Evolutionary conservation across 768 basidiomycete genomes (phyloP), one percentile per base, ranked within the genome.

Genomic region (Boletus subparvulus): DNA sequence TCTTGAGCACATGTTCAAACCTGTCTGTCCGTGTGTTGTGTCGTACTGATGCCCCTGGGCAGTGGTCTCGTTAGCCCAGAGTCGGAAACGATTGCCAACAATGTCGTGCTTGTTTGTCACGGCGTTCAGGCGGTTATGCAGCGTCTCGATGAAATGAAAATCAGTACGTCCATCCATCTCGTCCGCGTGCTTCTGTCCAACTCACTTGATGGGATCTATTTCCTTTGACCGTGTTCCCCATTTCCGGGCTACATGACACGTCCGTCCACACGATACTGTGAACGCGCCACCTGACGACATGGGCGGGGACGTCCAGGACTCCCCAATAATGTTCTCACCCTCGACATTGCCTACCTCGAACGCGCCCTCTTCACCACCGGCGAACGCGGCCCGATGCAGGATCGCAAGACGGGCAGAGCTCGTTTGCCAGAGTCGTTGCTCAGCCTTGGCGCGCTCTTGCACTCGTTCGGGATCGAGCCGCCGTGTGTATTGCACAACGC

Each of bases 11-110:
- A 33, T 46, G 35, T 53, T 41, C 21, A 3, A 14, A 16, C 33
- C 48, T 28, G 58, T 60, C 30, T 19, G n/a, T 16, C 50, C 49
- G 44, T 3, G 26, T 37, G 33, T 28, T 21, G 14, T 39, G 19
- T 30, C 12, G 11, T 47, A 28, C n/a, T 63, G 51, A 60, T 9
- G 8, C 28, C 53, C 14, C 28, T 47, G 58, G 9, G 37, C 74
- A 90, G 88, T 62, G 88, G 87, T 64, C 79, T 92, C 21, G 75
- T 82, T 7, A 87, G 84, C 61, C 91, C 90, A 0, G 90, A 92
- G 65, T 85, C 87, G 1, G 91, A 93, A 64, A 86, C 83, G 14
- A 71, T 76, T 1, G 67, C 86, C 24, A 92, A 92, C 64, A 75
- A 75, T 19, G 82, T 93, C 36, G 87, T 92, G 16, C 75, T 93